Evolutionary conservation across 169 alveolate genomes (phyloP).

Genomic region (Plasmodium vivax): DNA sequence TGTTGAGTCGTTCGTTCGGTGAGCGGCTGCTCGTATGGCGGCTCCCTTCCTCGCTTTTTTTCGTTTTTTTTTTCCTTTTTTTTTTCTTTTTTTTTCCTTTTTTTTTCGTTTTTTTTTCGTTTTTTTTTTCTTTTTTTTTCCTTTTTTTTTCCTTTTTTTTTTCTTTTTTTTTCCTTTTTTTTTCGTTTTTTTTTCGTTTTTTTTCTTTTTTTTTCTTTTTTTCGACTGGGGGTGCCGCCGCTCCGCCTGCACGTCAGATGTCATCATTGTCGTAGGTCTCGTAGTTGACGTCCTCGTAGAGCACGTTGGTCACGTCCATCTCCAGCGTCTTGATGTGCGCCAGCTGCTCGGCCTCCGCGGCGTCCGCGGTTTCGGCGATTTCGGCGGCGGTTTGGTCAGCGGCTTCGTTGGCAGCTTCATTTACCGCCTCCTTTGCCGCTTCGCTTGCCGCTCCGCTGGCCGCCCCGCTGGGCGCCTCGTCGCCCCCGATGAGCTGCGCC

Average conservation of each 20-base stretch:
- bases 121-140: too few relatives aligned
- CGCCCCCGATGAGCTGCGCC: neutral
- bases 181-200: neutral
- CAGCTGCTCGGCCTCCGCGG: neutral
- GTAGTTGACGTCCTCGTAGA: constrained; percentile 52
- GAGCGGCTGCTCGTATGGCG: too few relatives aligned
- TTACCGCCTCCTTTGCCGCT: neutral
- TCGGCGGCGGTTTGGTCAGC: neutral
- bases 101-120: too few relatives aligned
- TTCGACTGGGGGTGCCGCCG: neutral
- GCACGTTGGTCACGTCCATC: constrained; percentile 53
- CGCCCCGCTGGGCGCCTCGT: neutral
- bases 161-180: neutral
- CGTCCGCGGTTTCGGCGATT: neutral
- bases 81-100: too few relatives aligned
- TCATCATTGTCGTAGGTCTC: constrained; percentile 62
- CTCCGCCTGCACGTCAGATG: neutral
- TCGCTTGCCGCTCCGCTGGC: neutral
- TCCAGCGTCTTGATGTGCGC: constrained; percentile 38
- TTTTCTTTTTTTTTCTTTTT: too few relatives aligned
- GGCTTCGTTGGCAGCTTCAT: neutral
- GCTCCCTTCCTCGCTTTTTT: too few relatives aligned
- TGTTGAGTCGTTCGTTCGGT: neutral
- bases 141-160: too few relatives aligned
- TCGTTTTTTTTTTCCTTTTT: neutral